Base-by-base conservation (phyloP, 2,329 filamentous ascomycete genomes). In the Pseudogymnoascus sp. region DNA sequence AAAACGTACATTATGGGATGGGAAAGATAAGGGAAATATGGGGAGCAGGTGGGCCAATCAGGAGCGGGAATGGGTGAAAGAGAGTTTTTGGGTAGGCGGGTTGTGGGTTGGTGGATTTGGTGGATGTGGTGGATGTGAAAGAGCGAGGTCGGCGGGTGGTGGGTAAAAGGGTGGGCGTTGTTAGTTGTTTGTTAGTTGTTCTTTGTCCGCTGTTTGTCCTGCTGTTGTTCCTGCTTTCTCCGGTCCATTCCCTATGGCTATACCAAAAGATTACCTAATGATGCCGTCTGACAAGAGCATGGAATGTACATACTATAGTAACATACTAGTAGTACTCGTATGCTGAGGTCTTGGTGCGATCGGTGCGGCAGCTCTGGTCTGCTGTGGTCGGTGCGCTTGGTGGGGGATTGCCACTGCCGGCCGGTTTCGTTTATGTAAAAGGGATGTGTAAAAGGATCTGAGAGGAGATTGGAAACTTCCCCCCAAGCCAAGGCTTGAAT, bases 11-110 rank as follows among this genome's bases (percentile, higher is more conserved):
- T 25, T 2, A 25, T 25, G 1, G 25, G 28, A 50, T 50, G 43
- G 43, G 43, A 50, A 50, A 50, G 43, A 50, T 50, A 50, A 50
- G 43, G 25, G 43, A 50, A 50, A 50, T 50, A 50, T 50, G 43
- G 43, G 43, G 43, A 9, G 14, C 5, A 6, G 8, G 25, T 15
- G 4, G 43, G 12, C 43, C 43, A 50, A 50, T 50, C 22, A 50
- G 43, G 7, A 5, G 7, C 2, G 22, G 22, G 22, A 22, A 7
- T 15, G 14, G 14, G 12, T 47, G 22, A n/a, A 22, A 7, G 14
- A 28, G 41, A 28, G 12, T 50, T 30, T 30, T 18, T 28, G 22
- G 41, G 25, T 50, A 25, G 22, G 22, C 22, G 43, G 43, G 43
- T 15, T 30, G 43, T 14, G 20, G 39, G 11, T 43, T 18, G 39